Base-by-base conservation (phyloP, 192 early-diverging fungal species). In the Chytriomyces sp. region DNA sequence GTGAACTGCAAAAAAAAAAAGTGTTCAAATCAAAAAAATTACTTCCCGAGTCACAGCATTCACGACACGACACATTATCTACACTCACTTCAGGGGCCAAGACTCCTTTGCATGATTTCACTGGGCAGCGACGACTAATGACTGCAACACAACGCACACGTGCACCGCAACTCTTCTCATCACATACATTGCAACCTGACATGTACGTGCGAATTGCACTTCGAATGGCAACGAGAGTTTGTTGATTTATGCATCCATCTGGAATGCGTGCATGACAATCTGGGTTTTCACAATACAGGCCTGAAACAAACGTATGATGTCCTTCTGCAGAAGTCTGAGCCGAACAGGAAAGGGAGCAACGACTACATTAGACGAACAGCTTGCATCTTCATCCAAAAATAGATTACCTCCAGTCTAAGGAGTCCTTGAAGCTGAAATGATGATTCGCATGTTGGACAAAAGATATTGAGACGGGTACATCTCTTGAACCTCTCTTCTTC, bases 101-200 rank as follows among this genome's bases (percentile, higher is more conserved):
- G 2, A 61, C 84, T 4, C 96, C 96, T 3, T 78, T 72, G 80
- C 95, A 98, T 20, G 87, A 86, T 0, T 85, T 80, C 9, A 83
- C 75, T 6, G 91, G 75, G 77, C 95, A 98, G 45, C 89, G 82
- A 3, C 87, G 79, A 0, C 91, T 94, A 26, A 88, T 83, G 4
- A 96, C 94, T 13, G 88, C 86, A 50, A 94, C 79, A 63, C 86
- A 79, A 28, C 92, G 88, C 5, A 95, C 93, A 7, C 81, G 67
- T 44, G 89, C 86, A 5, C 67, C 77, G 76, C 96, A 97, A 5
- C 84, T 81, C 6, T 87, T 79, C 63, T 97, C 94, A 69, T 96
- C 94, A 84, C 97, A 99, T 43, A 89, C 69, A 47, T 91, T 76
- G 80, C 83, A 88, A 20, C 91, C 88, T n/a, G 91, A 76, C 79